These are phyloP conservation scores for Coemansia sp. DNA, from an alignment of 192 early-diverging fungal genomes.

Conservation along the genomic window DNA sequence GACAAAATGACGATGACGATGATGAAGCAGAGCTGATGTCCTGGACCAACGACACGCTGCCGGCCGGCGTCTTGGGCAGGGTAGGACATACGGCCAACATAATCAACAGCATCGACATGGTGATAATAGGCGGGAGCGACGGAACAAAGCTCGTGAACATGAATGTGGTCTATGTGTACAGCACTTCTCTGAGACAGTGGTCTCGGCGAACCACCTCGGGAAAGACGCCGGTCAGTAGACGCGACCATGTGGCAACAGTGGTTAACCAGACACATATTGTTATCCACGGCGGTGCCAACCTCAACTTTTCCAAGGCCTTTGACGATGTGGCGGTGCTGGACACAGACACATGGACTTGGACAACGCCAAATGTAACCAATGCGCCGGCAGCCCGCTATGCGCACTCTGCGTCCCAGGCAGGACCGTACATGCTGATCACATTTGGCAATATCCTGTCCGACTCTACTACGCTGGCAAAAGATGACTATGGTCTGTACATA, in stretches of 20 bases:
- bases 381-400: conserved; percentile 38
- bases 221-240: conserved; percentile 19
- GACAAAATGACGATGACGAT: conserved; percentile 7
- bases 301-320: conserved; percentile 27
- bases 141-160: conserved; percentile 27
- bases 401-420: conserved; percentile 40
- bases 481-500: conserved; percentile 41
- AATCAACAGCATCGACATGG: conserved; percentile 36
- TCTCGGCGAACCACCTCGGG: conserved; percentile 23
- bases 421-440: conserved; percentile 44
- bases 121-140: conserved; percentile 44
- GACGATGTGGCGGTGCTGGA: conserved; percentile 52
- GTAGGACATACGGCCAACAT: conserved; percentile 41
- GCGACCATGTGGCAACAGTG: conserved; percentile 45
- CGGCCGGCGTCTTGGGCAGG: conserved; percentile 30
- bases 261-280: conserved; percentile 37
- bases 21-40: conserved; percentile 21
- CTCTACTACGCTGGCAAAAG: background rate
- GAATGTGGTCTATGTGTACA: conserved; percentile 34
- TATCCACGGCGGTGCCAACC: conserved; percentile 43
- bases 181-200: conserved; percentile 31
- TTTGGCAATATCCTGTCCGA: conserved; percentile 28
- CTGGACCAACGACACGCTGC: conserved; percentile 41
- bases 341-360: conserved; percentile 49
- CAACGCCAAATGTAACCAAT: conserved; percentile 10